Evolutionary conservation across 306 rosid genomes (phyloP), one percentile per base, ranked within the genome.

Genomic region (Citrullus mucosospermus): DNA sequence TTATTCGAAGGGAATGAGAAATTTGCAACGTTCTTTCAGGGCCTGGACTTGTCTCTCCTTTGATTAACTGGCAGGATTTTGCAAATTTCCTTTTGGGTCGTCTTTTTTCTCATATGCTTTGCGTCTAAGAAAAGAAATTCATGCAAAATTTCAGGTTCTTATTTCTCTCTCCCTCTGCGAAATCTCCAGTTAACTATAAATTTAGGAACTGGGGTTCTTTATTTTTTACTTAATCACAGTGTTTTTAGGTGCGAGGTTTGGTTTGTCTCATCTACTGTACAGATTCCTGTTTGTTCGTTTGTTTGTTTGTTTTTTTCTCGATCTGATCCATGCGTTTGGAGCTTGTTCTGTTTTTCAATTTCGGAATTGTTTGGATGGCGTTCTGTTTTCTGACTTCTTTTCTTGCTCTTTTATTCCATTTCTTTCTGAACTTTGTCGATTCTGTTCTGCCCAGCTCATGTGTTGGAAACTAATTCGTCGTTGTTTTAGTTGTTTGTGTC

Each of bases 81-180:
- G 77, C 17, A 73, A 51, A 34, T 51, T 51, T 51, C 6, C 25
- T 48, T 50, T 16, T 28, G 59, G 77, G 59, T 44, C n/a, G n/a
- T 44, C 20, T 12, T 44, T 20, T 43, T 69, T 20, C 43, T 44
- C 0, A 8, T 14, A 25, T 71, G 76, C 57, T 46, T 70, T 22
- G 76, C 38, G 76, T 51, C 8, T 4, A 72, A 72, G 44, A 28
- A 14, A 51, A 51, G 43, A 51, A 51, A 8, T 51, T 51, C 77
- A 70, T 73, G 57, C 58, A 51, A 46, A 39, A 0, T 69, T 69
- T 69, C 61, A 73, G 77, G 77, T 73, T 73, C 16, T 73, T 50
- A 5, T 51, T 51, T 25, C 41, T 72, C 38, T 71, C 20, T 22
- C 7, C 2, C 11, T 71, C 41, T 25, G 43, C 59, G 38, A 15